Conservation (phyloP, 169 alveolate species). For the Plasmodium vinckei region DNA sequence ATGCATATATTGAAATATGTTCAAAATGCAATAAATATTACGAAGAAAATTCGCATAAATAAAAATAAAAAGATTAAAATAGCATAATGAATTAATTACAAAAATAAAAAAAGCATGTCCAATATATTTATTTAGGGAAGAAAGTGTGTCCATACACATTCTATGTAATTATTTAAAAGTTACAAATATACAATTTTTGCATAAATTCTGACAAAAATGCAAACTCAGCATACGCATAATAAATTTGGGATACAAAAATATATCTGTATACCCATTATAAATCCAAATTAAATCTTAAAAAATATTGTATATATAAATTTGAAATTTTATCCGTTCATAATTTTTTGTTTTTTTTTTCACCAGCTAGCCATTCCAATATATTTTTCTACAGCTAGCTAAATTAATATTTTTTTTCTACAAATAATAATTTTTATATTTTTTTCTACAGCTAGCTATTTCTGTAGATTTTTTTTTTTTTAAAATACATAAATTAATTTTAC, state of each 20-base stretch:
- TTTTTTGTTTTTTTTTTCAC: too few species aligned
- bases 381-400: too few species aligned
- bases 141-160: slow-evolving; percentile 2
- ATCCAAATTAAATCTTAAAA: slow-evolving; percentile 10
- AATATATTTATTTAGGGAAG: neutral
- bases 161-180: neutral
- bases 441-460: too few species aligned
- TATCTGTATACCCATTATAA: neutral
- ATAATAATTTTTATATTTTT: too few species aligned
- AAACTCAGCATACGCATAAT: neutral
- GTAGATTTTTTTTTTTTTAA: too few species aligned
- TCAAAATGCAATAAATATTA: too few species aligned
- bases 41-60: neutral
- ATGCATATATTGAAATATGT: too few species aligned
- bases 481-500: too few species aligned
- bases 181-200: neutral
- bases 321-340: too few species aligned
- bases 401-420: too few species aligned
- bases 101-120: slow-evolving; percentile 3
- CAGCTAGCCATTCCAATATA: too few species aligned
- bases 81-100: slow-evolving; percentile 12
- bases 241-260: neutral
- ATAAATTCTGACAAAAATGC: slow-evolving; percentile 17
- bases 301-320: slow-evolving; percentile 1
- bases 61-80: slow-evolving; percentile 15